Percentiles rank a stretch among this genome's conserved stretches.
Conservation (phyloP, 192 early-diverging fungal genomes). For the Umbelopsis isabellina region DNA sequence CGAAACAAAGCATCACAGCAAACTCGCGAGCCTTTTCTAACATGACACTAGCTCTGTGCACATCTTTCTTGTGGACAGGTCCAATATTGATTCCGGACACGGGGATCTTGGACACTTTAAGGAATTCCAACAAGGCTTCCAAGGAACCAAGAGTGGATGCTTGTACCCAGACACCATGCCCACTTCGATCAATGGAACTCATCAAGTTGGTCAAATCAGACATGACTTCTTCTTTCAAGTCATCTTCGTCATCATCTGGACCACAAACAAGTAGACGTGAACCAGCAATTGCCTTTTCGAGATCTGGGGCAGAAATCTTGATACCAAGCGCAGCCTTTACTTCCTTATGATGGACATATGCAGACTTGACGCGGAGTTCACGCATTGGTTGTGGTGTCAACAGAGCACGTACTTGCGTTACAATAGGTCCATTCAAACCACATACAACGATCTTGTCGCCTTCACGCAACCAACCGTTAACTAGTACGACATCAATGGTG, state of each 20-base stretch:
- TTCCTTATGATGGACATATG: conserved; percentile 93
- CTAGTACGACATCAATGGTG: conserved; percentile 95
- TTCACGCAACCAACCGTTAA: conserved; percentile 93
- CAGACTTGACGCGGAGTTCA: conserved; percentile 96
- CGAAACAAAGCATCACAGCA: conserved; percentile 84
- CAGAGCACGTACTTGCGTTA: conserved; percentile 89
- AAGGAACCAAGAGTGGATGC: conserved; percentile 97
- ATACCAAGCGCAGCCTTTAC: conserved; percentile 97
- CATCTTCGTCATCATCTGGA: conserved; percentile 96
- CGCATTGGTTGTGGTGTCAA: conserved; percentile 99
- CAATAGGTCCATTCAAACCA: conserved; percentile 93
- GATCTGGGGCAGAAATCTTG: conserved; percentile 91
- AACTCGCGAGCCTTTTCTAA: conserved; percentile 84
- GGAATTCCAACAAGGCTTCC: conserved; percentile 94
- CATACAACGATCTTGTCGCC: conserved; percentile 96
- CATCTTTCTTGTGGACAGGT: conserved; percentile 97
- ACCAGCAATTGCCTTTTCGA: conserved; percentile 97
- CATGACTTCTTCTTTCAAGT: conserved; percentile 95
- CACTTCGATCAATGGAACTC: conserved; percentile 80
- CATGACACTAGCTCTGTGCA: conserved; percentile 90
- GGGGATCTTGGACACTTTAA: conserved; percentile 90
- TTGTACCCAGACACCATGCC: conserved; percentile 95
- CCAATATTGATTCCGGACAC: conserved; percentile 97
- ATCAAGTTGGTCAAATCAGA: conserved; percentile 79
- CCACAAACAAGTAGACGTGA: conserved; percentile 92